Base-by-base conservation (phyloP, 495 filamentous ascomycete species). In the Xylaria intraflava region DNA sequence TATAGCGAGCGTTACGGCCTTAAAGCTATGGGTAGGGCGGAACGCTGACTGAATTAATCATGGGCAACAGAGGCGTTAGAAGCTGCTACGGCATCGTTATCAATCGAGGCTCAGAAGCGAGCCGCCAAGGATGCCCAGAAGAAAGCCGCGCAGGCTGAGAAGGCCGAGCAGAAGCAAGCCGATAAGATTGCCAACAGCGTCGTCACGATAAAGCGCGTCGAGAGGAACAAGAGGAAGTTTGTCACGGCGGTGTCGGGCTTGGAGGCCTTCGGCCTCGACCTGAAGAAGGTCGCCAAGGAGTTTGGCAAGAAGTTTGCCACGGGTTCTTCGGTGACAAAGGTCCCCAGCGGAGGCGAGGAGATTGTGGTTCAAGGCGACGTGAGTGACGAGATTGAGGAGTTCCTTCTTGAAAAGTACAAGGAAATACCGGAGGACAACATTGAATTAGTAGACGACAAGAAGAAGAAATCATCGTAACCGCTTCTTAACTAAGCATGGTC, bases 311-410 rank as follows among this genome's bases (percentile, higher is more conserved):
- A 89, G 69, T 91, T 99, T 65, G 94, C 94, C 16, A 96, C 93
- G 1, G 93, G 93, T 0, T 83, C 83, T n/a, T 88, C 83, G 12
- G 91, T 97, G 38, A 97, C 92, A 14, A 93, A 95, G 72, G 78
- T 84, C 7, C 80, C 89, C 20, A 85, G 82, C 42, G 92, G 90
- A 2, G 84, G 85, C 10, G 93, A 97, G 70, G 93, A 97, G 75
- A 96, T 99, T 65, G 92, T 95, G 29, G 90, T 99, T 36, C 93
- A 99, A 70, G 93, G 93, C 12, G 93, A 99, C 72, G 83, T 96
- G 58, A 94, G 90, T 68, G 90, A 90, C 65, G 93, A 97, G 68
- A 85, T 99, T 49, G 81, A 85, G 60, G 94, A 97, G 59, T 96
- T 88, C 74, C 66, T 99, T 53, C 67, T 86, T 56, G 91, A 96